Base-by-base conservation (phyloP, 2,329 filamentous ascomycete species). In the Fusarium vanettenii region DNA sequence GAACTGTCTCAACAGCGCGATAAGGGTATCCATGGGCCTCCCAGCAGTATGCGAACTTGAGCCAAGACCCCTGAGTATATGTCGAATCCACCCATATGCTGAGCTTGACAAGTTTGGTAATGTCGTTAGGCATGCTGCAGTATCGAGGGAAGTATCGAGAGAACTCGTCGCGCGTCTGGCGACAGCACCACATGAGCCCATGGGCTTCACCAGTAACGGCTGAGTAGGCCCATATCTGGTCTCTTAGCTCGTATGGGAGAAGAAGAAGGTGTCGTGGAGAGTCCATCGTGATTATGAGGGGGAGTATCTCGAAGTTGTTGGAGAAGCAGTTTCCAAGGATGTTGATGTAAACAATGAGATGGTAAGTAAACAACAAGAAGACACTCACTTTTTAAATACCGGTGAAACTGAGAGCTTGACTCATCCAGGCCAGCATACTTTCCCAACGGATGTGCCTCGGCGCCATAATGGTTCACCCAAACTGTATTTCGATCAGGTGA, bases 1-100 rank as follows among this genome's bases (percentile, higher is more conserved):
- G 52, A 1, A 72, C 60, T 5, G 27, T 22, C 18, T 29, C 31
- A 6, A 66, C 16, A 18, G 48, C 60, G 13, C 20, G 52, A 6
- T 50, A 45, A 2, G 11, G 16, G 2, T 45, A 8, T 2, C 43
- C 57, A 0, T 64, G 10, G 11, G 22, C n/a, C 11, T 65, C 29
- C 63, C 66, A 73, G 2, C 6, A 43, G 29, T 71, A 66, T n/a
- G 64, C 66, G 16, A 75, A 63, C 41, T 66, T 75, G 20, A 71
- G 45, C 63, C 66, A 70, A 2, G 60, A 50, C 5, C 66, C 66
- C n/a, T 62, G 25, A 7, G 29, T 18, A 14, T 73, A 66, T 16
- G 60, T 64, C 0, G 73, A 73, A 10, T 75, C 72, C 1, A 66
- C 60, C 33, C 43, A 18, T 11, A 65, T 60, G 9, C 35, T 56